Conservation (phyloP, 345 rosid genomes). For the Conringia planisiliqua region DNA sequence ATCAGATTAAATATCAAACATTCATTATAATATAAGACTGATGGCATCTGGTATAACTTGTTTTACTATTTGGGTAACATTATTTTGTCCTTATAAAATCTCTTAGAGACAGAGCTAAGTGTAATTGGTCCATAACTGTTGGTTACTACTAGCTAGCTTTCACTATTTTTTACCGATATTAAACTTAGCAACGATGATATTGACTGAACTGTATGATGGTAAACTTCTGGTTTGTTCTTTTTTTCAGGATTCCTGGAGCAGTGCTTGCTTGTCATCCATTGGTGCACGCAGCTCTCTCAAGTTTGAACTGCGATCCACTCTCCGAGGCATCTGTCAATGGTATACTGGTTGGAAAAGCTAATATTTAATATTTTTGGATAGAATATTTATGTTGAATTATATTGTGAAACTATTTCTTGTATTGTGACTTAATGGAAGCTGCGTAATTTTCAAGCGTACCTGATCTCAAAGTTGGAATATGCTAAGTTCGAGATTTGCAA, state of each 20-base stretch:
- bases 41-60: neutral
- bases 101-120: conserved; percentile 7
- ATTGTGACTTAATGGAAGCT: neutral
- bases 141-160: neutral
- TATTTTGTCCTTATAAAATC: conserved; percentile 2
- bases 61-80: neutral
- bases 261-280: conserved; percentile 84
- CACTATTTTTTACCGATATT: neutral
- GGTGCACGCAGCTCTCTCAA: conserved; percentile 85
- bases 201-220: neutral
- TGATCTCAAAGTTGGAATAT: conserved; percentile 5
- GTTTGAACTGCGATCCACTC: conserved; percentile 77
- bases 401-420: conserved; percentile 1
- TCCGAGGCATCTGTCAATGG: conserved; percentile 99
- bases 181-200: conserved; percentile 8
- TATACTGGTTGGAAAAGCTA: conserved; percentile 37
- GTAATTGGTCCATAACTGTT: neutral
- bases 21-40: neutral
- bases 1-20: neutral
- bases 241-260: conserved; percentile 83
- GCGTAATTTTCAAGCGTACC: neutral
- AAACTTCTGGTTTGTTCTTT: conserved; percentile 30
- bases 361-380: neutral
- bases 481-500: neutral
- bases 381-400: neutral